A percentile compares a stretch with the other conserved stretches of the same genome.
Evolutionary conservation across 129 eudicot genomes (phyloP).

Genomic region (Flaveria linearis): DNA sequence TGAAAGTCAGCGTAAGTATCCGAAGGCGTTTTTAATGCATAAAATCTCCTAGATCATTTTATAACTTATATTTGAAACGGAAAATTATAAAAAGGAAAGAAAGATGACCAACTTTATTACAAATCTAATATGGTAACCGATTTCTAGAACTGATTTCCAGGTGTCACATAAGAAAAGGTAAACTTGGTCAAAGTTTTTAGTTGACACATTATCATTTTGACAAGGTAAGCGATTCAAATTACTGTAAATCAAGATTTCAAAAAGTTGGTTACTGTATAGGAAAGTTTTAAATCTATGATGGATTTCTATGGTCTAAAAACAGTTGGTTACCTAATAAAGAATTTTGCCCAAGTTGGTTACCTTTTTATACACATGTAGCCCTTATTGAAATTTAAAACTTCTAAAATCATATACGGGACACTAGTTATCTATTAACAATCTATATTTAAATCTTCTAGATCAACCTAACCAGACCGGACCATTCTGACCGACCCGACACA

Average conservation of each 20-base stretch:
- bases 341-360: background rate
- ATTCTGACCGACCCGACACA: background rate
- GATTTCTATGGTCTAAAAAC: background rate
- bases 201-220: background rate
- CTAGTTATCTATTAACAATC: background rate
- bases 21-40: background rate
- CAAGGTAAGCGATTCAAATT: background rate
- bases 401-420: background rate
- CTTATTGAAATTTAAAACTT: background rate
- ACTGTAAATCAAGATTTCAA: background rate
- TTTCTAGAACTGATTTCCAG: background rate
- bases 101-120: background rate
- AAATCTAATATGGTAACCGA: background rate
- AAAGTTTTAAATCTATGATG: background rate
- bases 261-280: background rate
- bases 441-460: background rate
- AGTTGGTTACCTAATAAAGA: background rate
- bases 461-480: slow-evolving; percentile 11
- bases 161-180: background rate
- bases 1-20: background rate
- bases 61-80: background rate
- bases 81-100: background rate
- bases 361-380: background rate
- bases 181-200: background rate
- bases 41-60: slow-evolving; percentile 1